A percentile compares a stretch with the other conserved stretches of the same genome.
Evolutionary conservation across 2,329 filamentous ascomycete species (phyloP).

Genomic region (Calonectria crousiana): DNA sequence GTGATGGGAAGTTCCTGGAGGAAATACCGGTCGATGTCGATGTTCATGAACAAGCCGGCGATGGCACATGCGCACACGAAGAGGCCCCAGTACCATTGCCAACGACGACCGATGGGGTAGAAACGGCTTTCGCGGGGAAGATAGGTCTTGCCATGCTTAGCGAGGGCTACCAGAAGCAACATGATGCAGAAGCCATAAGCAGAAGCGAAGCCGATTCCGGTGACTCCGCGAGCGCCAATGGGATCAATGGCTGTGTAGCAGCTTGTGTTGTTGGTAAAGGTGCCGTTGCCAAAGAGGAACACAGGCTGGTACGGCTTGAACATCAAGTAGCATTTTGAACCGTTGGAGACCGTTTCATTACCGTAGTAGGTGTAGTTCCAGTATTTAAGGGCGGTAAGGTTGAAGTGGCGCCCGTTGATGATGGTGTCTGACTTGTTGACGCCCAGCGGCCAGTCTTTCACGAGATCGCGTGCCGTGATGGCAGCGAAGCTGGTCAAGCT

Average conservation of each 20-base stretch:
- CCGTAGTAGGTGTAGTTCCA: conserved; percentile 80
- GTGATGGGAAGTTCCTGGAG: conserved; percentile 77
- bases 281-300: conserved; percentile 73
- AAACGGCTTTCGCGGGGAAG: conserved; percentile 76
- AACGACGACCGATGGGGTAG: conserved; percentile 75
- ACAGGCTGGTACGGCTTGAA: conserved; percentile 73
- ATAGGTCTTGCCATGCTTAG: conserved; percentile 73
- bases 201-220: conserved; percentile 73
- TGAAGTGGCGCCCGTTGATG: conserved; percentile 75
- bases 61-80: conserved; percentile 72
- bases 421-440: conserved; percentile 68
- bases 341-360: conserved; percentile 81
- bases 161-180: conserved; percentile 71
- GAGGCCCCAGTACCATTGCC: conserved; percentile 85
- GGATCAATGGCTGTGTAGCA: conserved; percentile 76
- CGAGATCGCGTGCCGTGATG: conserved; percentile 59
- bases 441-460: conserved; percentile 62
- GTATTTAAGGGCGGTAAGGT: conserved; percentile 71
- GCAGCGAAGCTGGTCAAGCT: conserved; percentile 41
- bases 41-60: conserved; percentile 75
- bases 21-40: conserved; percentile 83
- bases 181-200: conserved; percentile 73
- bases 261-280: conserved; percentile 77
- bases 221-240: conserved; percentile 69
- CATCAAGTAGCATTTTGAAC: conserved; percentile 74